A percentile compares a stretch with the other conserved stretches of the same genome.
Conservation (phyloP, 2,329 filamentous ascomycete genomes). For the Epichloe baconii region DNA sequence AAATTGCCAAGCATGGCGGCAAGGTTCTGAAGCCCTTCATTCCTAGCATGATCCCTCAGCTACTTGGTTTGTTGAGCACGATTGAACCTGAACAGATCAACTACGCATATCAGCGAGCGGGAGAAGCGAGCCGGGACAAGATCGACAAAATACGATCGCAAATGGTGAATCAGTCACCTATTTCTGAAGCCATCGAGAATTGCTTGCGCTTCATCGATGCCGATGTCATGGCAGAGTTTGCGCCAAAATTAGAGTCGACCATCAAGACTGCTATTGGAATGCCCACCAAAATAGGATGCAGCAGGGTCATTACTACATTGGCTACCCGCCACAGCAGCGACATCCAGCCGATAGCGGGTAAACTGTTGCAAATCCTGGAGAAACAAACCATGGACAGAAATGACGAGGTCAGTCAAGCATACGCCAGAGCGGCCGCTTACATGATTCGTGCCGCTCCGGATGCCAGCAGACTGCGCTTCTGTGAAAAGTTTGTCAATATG, state of each 20-base stretch:
- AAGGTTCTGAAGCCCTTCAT: conserved; percentile 68
- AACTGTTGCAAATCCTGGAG: conserved; percentile 64
- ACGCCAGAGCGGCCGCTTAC: conserved; percentile 78
- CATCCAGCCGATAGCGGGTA: conserved; percentile 61
- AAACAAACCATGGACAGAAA: conserved; percentile 83
- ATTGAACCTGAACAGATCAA: conserved; percentile 84
- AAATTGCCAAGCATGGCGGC: conserved; percentile 84
- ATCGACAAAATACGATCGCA: conserved; percentile 79
- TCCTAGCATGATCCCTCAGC: conserved; percentile 64
- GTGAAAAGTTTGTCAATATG: conserved; percentile 44
- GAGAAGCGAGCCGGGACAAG: conserved; percentile 74
- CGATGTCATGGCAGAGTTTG: conserved; percentile 60
- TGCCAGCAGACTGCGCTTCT: conserved; percentile 36
- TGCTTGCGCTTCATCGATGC: conserved; percentile 76
- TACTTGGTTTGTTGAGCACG: conserved; percentile 72
- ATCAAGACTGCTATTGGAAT: conserved; percentile 82
- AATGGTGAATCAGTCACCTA: conserved; percentile 71
- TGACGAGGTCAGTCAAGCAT: conserved; percentile 82
- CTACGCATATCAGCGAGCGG: conserved; percentile 81
- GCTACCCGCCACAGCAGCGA: conserved; percentile 66
- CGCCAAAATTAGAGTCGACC: conserved; percentile 58
- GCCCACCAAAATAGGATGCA: conserved; percentile 87
- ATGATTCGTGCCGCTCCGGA: conserved; percentile 50
- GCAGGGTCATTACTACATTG: conserved; percentile 70
- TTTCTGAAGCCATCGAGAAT: conserved; percentile 85